A percentile compares a stretch with the other conserved stretches of the same genome.
Conservation (phyloP, 768 basidiomycete species). For the Panellus pusillus region DNA sequence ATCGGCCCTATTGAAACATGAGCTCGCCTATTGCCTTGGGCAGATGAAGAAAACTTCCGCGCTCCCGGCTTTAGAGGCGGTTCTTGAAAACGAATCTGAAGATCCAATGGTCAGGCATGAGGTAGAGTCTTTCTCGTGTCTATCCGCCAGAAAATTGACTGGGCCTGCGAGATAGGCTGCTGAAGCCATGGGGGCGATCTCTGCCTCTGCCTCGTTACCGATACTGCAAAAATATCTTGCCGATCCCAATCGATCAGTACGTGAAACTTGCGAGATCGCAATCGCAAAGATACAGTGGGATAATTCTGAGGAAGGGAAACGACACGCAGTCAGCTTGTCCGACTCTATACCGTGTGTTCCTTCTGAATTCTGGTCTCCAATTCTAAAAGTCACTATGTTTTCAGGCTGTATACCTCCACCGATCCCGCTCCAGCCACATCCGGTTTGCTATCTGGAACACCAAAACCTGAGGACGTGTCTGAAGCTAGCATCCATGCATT, state of each 20-base stretch:
- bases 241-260: slow-evolving; percentile 72
- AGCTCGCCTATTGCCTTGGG: slow-evolving; percentile 95
- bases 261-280: slow-evolving; percentile 98
- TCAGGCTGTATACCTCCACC: slow-evolving; percentile 70
- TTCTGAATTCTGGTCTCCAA: slow-evolving; percentile 26
- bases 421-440: slow-evolving; percentile 88
- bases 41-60: slow-evolving; percentile 80
- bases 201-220: slow-evolving; percentile 60
- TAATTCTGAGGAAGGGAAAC: slow-evolving; percentile 68
- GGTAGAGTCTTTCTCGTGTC: slow-evolving; percentile 42
- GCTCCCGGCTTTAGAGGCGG: slow-evolving; percentile 73
- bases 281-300: slow-evolving; percentile 95
- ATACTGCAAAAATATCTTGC: slow-evolving; percentile 69
- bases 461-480: slow-evolving; percentile 52
- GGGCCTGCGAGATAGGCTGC: slow-evolving; percentile 64
- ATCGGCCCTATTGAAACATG: slow-evolving; percentile 93
- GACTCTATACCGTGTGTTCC: slow-evolving; percentile 40
- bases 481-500: slow-evolving; percentile 50
- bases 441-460: slow-evolving; percentile 53
- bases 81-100: slow-evolving; percentile 67
- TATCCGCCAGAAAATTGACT: slow-evolving; percentile 12
- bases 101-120: slow-evolving; percentile 99
- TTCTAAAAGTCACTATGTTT: neutral
- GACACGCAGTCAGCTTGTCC: slow-evolving; percentile 35
- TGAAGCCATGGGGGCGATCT: slow-evolving; percentile 98